These are phyloP conservation scores for Pleurozium schreberi DNA, from an alignment of 225 moss, liverwort and hornwort genomes.

Conservation along the genomic window DNA sequence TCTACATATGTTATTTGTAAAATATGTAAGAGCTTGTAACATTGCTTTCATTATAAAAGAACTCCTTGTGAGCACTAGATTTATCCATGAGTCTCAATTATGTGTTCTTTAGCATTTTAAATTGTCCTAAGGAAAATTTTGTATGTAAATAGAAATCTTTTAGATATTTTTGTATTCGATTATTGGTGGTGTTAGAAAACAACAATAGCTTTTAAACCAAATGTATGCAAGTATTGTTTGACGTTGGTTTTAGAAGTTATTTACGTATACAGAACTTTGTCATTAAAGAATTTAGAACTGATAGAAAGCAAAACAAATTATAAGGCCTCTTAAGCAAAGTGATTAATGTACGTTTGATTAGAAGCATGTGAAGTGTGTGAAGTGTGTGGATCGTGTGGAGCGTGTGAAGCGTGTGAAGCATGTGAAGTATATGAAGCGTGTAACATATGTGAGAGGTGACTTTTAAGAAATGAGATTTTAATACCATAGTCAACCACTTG, in stretches of 20 bases:
- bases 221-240: too few relatives aligned
- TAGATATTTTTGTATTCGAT: not conserved
- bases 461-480: not conserved
- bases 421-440: too few relatives aligned
- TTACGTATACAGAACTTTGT: too few relatives aligned
- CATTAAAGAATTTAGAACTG: too few relatives aligned
- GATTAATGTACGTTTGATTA: not conserved
- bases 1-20: too few relatives aligned
- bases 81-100: not conserved
- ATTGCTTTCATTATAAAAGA: not conserved
- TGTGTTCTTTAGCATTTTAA: not conserved
- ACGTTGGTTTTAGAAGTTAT: too few relatives aligned
- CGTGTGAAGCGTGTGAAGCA: too few relatives aligned
- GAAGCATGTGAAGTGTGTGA: too few relatives aligned
- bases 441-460: not conserved
- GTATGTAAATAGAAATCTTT: not conserved
- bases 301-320: not conserved
- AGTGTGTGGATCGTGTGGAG: too few relatives aligned
- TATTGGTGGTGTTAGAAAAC: fast-evolving
- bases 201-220: not conserved
- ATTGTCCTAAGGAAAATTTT: not conserved
- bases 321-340: not conserved
- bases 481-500: not conserved
- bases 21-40: too few relatives aligned
- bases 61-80: not conserved